Evolutionary conservation across 352 stramenopile genomes (phyloP).

Genomic region (Globisporangium heterothallicum): DNA sequence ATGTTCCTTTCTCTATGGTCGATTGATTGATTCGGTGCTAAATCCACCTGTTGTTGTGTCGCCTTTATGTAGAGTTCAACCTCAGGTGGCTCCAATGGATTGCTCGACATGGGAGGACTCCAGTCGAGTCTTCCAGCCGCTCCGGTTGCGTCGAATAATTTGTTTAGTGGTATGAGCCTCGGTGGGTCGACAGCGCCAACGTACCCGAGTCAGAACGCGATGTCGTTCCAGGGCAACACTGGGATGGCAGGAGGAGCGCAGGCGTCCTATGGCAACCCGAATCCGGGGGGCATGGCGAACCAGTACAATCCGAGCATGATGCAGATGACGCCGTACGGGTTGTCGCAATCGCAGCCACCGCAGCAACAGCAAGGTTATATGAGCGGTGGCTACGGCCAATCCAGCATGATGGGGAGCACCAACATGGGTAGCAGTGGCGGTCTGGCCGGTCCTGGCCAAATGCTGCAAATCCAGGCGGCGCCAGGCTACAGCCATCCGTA

Average conservation of each 20-base stretch:
- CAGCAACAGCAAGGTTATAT: conserved; percentile 42
- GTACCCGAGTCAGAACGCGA: conserved; percentile 37
- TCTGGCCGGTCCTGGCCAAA: conserved; percentile 48
- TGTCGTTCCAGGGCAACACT: conserved; percentile 20
- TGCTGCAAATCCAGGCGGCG: conserved; percentile 67
- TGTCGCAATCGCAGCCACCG: conserved; percentile 23
- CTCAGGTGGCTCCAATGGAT: conserved; percentile 20
- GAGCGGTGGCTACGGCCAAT: conserved; percentile 29
- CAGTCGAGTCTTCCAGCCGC: conserved; percentile 38
- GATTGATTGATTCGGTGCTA: no score
- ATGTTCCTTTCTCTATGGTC: no score
- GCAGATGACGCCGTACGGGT: conserved; percentile 77
- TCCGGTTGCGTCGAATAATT: conserved; percentile 21
- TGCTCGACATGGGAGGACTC: conserved; percentile 46
- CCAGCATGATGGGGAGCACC: conserved; percentile 9
- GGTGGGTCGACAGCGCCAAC: conserved; percentile 19
- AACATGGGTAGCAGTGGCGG: conserved; percentile 19
- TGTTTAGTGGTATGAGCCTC: conserved; percentile 72
- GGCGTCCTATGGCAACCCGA: conserved; percentile 24
- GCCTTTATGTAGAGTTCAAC: background rate
- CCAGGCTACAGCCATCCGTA: conserved; percentile 43
- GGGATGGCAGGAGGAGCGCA: conserved; percentile 9
- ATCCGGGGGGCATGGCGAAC: conserved; percentile 29
- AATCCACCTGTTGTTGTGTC: background rate
- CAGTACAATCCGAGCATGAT: conserved; percentile 61